phyloP scores from a whole-genome alignment of 768 basidiomycete genomes.

The Leccinum arenicola region DNA sequence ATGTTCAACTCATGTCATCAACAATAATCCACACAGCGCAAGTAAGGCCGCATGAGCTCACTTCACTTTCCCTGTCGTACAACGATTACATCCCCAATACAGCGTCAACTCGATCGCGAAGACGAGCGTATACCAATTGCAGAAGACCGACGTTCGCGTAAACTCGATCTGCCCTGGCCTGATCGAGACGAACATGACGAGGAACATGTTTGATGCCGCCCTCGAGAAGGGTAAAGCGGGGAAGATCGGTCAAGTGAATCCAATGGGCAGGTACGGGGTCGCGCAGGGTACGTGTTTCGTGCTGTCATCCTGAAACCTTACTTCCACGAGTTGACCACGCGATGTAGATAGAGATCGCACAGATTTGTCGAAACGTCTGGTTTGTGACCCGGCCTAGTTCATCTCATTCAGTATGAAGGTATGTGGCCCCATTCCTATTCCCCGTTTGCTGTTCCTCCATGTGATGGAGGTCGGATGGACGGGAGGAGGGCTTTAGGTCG shows the following conservation, averaged over 20 bases:
- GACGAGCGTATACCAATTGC: constrained; percentile 76
- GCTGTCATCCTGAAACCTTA: constrained; percentile 10
- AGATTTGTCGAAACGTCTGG: constrained; percentile 34
- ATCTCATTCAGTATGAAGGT: constrained; percentile 77
- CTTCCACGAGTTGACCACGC: constrained; percentile 11
- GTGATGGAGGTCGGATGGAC: constrained; percentile 30
- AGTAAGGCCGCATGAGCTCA: constrained; percentile 86
- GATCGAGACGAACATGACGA: constrained; percentile 93
- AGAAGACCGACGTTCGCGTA: constrained; percentile 80
- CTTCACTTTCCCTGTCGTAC: neutral
- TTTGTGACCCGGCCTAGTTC: constrained; percentile 46
- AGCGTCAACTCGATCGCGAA: constrained; percentile 89
- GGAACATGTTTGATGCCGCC: constrained; percentile 71
- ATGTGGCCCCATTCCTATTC: constrained; percentile 8
- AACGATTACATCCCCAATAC: constrained; percentile 8
- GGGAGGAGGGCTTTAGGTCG: no score
- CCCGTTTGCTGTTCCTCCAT: constrained; percentile 5
- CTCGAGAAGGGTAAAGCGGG: constrained; percentile 65
- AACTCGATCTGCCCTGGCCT: constrained; percentile 90
- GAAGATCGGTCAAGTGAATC: constrained; percentile 80
- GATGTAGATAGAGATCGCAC: constrained; percentile 69
- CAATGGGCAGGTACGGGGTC: constrained; percentile 78
- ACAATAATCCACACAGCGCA: constrained; percentile 65
- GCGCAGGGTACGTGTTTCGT: constrained; percentile 55
- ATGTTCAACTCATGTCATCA: constrained; percentile 1